Percentiles rank a stretch among this genome's conserved stretches.
Evolutionary conservation across 768 basidiomycete species (phyloP).

Genomic region (Termitomyces sp.): DNA sequence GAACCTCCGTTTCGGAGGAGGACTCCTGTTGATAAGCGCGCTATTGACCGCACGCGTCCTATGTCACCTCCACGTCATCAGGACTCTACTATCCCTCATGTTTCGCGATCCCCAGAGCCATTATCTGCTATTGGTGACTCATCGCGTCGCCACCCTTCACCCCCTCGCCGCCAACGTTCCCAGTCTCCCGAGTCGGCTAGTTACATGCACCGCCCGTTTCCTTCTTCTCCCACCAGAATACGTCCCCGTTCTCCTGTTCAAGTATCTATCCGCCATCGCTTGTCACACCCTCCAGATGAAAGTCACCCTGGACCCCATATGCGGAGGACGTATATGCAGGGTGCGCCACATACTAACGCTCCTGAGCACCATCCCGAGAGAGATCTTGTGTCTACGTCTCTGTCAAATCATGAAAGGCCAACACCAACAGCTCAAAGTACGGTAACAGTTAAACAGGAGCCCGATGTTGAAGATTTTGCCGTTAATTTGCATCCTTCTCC

Average conservation of each 20-base stretch:
- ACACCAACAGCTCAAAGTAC: not conserved
- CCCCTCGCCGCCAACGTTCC: not conserved
- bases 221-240: not conserved
- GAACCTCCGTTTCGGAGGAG: not conserved
- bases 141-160: not conserved
- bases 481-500: not conserved
- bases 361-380: not conserved
- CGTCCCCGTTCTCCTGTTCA: not conserved
- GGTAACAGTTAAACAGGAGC: conserved; percentile 5
- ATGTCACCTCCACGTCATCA: not conserved
- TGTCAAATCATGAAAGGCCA: not conserved
- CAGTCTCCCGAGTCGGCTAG: not conserved
- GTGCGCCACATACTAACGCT: not conserved
- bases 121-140: not conserved
- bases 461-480: conserved; percentile 2
- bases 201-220: not conserved
- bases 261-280: not conserved
- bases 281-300: conserved; percentile 1
- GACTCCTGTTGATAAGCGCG: conserved; percentile 10
- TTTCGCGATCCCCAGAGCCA: not conserved
- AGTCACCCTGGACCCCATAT: not conserved
- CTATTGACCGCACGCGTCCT: conserved; percentile 4
- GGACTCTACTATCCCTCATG: not conserved
- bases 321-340: not conserved
- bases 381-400: not conserved